These are phyloP conservation scores for Paraconiothyrium sp. DNA, from an alignment of 2,329 filamentous ascomycete species.

Conservation along the genomic window DNA sequence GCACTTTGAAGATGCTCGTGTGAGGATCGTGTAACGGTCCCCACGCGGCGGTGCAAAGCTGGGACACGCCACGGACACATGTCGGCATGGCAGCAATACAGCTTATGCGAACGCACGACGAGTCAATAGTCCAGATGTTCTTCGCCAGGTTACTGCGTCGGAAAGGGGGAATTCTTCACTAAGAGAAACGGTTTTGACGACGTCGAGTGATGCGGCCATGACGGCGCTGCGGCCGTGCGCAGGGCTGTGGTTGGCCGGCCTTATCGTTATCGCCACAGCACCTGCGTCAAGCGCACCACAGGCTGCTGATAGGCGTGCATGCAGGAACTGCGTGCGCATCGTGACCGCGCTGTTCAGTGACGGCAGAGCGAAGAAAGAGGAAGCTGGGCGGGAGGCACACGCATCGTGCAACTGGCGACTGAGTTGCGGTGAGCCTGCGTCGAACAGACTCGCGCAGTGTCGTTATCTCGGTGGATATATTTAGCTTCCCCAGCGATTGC, in stretches of 20 bases:
- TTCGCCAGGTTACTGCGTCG: neutral
- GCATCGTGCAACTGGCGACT: neutral
- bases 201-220: conserved; percentile 34
- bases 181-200: conserved; percentile 35
- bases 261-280: conserved; percentile 38
- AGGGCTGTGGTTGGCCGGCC: conserved; percentile 32
- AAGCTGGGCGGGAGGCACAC: neutral
- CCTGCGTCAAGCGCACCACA: conserved; percentile 8
- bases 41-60: neutral
- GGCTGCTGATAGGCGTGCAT: conserved; percentile 16
- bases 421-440: conserved; percentile 17
- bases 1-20: conserved; percentile 19
- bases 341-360: neutral
- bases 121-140: neutral
- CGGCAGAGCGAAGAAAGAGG: conserved; percentile 1
- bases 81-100: neutral
- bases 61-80: conserved; percentile 17
- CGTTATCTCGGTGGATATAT: conserved; percentile 29
- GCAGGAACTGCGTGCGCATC: conserved; percentile 2
- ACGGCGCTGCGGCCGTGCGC: conserved; percentile 32
- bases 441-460: neutral
- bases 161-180: conserved; percentile 27
- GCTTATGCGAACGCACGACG: neutral
- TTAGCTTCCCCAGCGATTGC: conserved; percentile 40
- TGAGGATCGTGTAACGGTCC: conserved; percentile 22